Base-by-base conservation (phyloP, 2,329 filamentous ascomycete genomes). In the Davidsoniella neocaledoniae region DNA sequence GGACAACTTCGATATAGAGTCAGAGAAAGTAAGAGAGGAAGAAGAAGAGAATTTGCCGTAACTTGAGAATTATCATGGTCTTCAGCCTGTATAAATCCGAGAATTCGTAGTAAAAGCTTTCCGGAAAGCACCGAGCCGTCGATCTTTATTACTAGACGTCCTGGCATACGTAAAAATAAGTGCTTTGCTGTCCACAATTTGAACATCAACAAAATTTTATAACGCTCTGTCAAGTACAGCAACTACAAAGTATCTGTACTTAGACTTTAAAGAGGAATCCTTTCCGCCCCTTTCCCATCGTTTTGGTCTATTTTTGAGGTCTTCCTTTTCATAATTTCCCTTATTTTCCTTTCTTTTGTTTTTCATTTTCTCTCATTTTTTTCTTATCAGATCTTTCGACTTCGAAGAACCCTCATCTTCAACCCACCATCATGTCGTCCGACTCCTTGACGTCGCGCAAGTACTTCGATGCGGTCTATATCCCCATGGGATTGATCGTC, bases 391-490 rank as follows among this genome's bases (percentile, higher is more conserved):
- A 37, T 37, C 36, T 46, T 16, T 45, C n/a, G 29, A 25, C 14
- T 12, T 23, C 17, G 36, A 40, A 25, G 25, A 19, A 43, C 19
- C 17, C 43, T 41, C 10, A 21, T 33, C 29, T 33, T 33, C 29
- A 33, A 33, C 45, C 50, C 42, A 56, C 55, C 40, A 53, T 40
- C 16, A 44, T 45, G 48, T 68, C 26, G 68, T 57, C 61, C 46
- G 62, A 65, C 19, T 64, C 68, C n/a, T 59, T 68, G 46, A 58
- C 73, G 44, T 72, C 79, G 55, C 71, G 72, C 57, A 71, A 79
- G 59, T 86, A 82, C 61, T 66, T 90, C 61, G 78, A 86, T 65
- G 84, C 83, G 61, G 76, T 93, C 59, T 87, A 90, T 64, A 81
- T 93, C 60, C 87, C 88, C 55, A 81, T 80, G n/a, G 77, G 73